Base-by-base conservation (phyloP, 164 flowering plant species). In the Chloranthus sessilifolius region DNA sequence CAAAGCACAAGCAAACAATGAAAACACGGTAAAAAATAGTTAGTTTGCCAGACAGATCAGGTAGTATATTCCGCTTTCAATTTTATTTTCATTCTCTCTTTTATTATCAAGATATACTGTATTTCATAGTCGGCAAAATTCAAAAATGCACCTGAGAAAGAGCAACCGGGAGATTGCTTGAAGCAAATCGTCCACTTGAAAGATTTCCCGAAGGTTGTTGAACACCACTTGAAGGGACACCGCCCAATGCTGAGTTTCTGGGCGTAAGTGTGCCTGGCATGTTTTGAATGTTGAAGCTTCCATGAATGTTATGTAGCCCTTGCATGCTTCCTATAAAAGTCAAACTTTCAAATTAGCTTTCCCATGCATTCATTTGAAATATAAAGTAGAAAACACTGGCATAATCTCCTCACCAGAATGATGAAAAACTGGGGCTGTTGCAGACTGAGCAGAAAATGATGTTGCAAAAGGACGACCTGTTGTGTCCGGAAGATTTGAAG, bases 151-250 rank as follows among this genome's bases (percentile, higher is more conserved):
- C 97, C 95, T 84, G 95, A 51, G 97, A 86, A 14, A 86, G 83
- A 23, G 80, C 83, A 43, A 73, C 75, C 24, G 94, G 94, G 53
- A 86, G 64, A 73, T 76, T 81, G 61, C 82, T 86, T 34, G 95
- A 77, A 28, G 82, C 67, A 74, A 76, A 90, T 38, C 97, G 77
- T 49, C 88, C 97, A 71, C 81, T 66, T 34, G 94, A 76, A 38
- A 85, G 75, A 61, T 76, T 77, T 54, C 90, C 97, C 5, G 68
- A 59, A 43, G 84, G 81, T 58, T 83, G 97, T 51, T 83, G 95
- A 40, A 86, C 79, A 5, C 85, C 85, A 55, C 73, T 77, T 25
- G 94, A 69, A 36, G 85, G 89, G 50, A 76, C 65, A 33, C 70
- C 79, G 52, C 67, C 78, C 38, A 79, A 53, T 43, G 82, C 56